Conservation (phyloP, 345 rosid species). For the rapeseed (Brassica napus) region DNA sequence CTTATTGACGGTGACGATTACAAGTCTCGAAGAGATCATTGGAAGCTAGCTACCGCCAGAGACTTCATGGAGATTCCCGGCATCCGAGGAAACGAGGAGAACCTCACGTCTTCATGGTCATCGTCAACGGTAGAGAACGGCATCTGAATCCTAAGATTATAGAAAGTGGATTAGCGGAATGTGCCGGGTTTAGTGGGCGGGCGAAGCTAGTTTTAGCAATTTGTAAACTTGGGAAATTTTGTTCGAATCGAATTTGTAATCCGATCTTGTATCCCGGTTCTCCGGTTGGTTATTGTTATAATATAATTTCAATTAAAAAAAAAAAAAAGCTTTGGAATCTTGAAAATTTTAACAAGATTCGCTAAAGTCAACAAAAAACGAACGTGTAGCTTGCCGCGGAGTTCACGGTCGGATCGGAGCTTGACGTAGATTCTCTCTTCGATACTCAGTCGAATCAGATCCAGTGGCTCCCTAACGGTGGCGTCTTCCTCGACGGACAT, state of each 20-base stretch:
- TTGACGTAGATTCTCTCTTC: slow-evolving; percentile 97
- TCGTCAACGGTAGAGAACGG: not conserved
- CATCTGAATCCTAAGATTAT: not conserved
- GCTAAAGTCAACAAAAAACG: not conserved
- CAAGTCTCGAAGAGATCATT: not conserved
- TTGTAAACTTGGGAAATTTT: not conserved
- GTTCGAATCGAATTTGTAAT: not conserved
- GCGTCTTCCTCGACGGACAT: slow-evolving; percentile 93
- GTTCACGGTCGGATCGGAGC: slow-evolving; percentile 97
- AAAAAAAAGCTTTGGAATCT: not conserved
- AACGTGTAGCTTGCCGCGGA: slow-evolving; percentile 97
- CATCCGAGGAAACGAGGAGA: not conserved
- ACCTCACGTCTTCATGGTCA: not conserved
- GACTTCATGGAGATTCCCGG: not conserved
- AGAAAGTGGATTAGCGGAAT: not conserved
- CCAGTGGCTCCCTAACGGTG: slow-evolving; percentile 91
- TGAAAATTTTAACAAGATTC: not conserved
- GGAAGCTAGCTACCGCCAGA: not conserved
- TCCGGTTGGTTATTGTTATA: too few species aligned
- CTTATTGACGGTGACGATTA: not conserved
- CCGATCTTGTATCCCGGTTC: too few species aligned
- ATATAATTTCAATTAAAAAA: too few species aligned
- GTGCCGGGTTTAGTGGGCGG: not conserved
- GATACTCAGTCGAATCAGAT: slow-evolving; percentile 87
- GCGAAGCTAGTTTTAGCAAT: not conserved